Evolutionary conservation across 768 basidiomycete genomes (phyloP).

Genomic region (Tulasnella sp.): DNA sequence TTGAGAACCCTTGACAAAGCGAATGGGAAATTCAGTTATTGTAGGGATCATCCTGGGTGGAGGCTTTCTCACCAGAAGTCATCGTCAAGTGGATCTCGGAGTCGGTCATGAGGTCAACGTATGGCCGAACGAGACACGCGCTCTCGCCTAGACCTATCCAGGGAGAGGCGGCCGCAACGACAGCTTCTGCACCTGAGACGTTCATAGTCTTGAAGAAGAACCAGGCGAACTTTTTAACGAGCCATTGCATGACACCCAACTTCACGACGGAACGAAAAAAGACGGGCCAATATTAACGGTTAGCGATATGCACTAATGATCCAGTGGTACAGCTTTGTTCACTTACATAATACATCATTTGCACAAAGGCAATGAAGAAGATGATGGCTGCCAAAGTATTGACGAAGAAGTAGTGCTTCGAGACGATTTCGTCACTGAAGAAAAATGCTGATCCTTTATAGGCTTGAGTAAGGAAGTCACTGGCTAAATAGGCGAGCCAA

Average conservation of each 20-base stretch:
- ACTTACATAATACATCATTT: conserved; percentile 73
- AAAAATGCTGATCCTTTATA: conserved; percentile 72
- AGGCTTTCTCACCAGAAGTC: conserved; percentile 56
- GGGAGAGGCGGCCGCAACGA: conserved; percentile 88
- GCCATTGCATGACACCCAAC: conserved; percentile 89
- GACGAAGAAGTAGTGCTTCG: conserved; percentile 70
- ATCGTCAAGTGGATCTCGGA: conserved; percentile 82
- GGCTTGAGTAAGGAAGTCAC: conserved; percentile 67
- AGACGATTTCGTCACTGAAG: conserved; percentile 57
- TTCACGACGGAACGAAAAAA: conserved; percentile 22
- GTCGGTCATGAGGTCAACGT: conserved; percentile 74
- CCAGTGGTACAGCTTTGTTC: background rate
- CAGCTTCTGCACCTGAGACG: conserved; percentile 89
- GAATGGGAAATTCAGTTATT: conserved; percentile 6
- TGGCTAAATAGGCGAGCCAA: conserved; percentile 71
- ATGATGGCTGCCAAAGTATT: conserved; percentile 52
- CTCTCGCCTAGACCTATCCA: conserved; percentile 90
- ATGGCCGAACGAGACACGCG: conserved; percentile 76
- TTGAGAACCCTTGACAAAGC: conserved; percentile 55
- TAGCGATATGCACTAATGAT: background rate
- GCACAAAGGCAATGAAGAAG: conserved; percentile 89
- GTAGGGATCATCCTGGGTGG: conserved; percentile 4
- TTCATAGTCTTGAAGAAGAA: conserved; percentile 89
- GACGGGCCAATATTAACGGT: background rate
- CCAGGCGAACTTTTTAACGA: conserved; percentile 84